Evolutionary conservation across 2,329 filamentous ascomycete genomes (phyloP).

Genomic region (Plectosphaerella sp.): DNA sequence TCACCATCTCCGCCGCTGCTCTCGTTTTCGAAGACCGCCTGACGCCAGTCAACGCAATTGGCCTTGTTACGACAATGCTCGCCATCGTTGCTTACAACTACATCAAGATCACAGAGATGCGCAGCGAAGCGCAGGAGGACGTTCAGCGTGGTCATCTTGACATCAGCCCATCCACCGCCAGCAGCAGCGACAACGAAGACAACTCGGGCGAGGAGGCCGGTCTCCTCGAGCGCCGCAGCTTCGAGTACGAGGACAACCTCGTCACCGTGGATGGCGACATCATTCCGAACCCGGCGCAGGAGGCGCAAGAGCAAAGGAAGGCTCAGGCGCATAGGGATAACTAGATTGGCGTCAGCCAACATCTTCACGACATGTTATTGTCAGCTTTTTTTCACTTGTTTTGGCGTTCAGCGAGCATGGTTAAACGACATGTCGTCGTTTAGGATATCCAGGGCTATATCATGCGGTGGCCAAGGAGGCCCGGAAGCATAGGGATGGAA

Average conservation of each 20-base stretch:
- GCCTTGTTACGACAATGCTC: slow-evolving; percentile 79
- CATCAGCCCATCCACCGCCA: slow-evolving; percentile 29
- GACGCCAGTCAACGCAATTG: slow-evolving; percentile 81
- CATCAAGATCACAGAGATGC: slow-evolving; percentile 89
- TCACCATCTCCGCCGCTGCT: slow-evolving; percentile 87
- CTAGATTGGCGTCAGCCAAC: slow-evolving; percentile 2
- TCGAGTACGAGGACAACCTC: slow-evolving; percentile 29
- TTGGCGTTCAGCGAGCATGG: slow-evolving; percentile 3
- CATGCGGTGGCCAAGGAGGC: no score
- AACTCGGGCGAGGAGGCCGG: slow-evolving; percentile 41
- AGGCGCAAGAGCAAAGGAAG: slow-evolving; percentile 9
- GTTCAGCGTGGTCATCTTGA: slow-evolving; percentile 38
- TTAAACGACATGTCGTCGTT: slow-evolving; percentile 4
- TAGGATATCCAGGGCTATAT: neutral
- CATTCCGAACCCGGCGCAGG: slow-evolving; percentile 26
- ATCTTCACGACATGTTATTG: slow-evolving; percentile 4
- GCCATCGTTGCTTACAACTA: slow-evolving; percentile 92
- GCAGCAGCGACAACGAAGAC: slow-evolving; percentile 36
- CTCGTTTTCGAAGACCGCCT: slow-evolving; percentile 85
- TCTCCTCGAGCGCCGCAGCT: slow-evolving; percentile 33
- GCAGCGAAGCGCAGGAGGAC: slow-evolving; percentile 61
- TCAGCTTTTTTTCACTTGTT: slow-evolving; percentile 11
- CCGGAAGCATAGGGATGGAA: no score
- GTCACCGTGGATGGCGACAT: slow-evolving; percentile 36
- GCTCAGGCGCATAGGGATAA: slow-evolving; percentile 11